These are phyloP conservation scores for Falciphora oryzae DNA, from an alignment of 2,329 filamentous ascomycete species.

Conservation along the genomic window DNA sequence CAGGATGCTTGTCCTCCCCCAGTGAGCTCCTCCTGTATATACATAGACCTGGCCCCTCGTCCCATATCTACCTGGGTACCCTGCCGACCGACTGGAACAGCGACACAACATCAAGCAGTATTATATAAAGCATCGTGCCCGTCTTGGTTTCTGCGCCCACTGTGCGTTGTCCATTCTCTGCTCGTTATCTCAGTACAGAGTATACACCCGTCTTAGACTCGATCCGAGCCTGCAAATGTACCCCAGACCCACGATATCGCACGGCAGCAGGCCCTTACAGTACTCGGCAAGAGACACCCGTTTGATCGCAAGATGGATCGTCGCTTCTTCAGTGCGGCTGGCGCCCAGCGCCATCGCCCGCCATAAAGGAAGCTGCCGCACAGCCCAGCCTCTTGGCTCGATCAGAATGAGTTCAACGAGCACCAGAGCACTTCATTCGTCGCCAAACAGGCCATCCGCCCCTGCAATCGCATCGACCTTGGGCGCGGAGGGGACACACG, in stretches of 20 bases:
- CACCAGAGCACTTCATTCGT: constrained; percentile 24
- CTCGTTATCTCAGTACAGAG: too few species aligned
- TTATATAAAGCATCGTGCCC: too few species aligned
- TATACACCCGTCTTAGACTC: background rate
- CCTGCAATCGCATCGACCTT: constrained; percentile 8
- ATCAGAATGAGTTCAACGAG: constrained; percentile 12
- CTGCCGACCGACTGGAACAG: background rate
- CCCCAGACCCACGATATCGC: background rate
- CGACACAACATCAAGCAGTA: too few species aligned
- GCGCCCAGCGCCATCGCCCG: background rate
- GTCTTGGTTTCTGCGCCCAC: too few species aligned
- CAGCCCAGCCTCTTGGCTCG: background rate
- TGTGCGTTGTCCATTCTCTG: too few species aligned
- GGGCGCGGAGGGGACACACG: background rate
- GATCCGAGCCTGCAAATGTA: background rate
- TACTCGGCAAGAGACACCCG: background rate
- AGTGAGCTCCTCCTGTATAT: too few species aligned
- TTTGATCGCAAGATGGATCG: background rate
- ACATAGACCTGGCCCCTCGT: background rate
- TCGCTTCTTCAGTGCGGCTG: background rate
- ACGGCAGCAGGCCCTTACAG: background rate
- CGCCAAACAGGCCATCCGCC: constrained; percentile 18
- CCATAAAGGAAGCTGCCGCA: background rate
- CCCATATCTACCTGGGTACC: background rate
- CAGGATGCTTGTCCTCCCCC: too few species aligned